phyloP scores from a whole-genome alignment of 2,329 filamentous ascomycete species.

The Epichloe elymi region DNA sequence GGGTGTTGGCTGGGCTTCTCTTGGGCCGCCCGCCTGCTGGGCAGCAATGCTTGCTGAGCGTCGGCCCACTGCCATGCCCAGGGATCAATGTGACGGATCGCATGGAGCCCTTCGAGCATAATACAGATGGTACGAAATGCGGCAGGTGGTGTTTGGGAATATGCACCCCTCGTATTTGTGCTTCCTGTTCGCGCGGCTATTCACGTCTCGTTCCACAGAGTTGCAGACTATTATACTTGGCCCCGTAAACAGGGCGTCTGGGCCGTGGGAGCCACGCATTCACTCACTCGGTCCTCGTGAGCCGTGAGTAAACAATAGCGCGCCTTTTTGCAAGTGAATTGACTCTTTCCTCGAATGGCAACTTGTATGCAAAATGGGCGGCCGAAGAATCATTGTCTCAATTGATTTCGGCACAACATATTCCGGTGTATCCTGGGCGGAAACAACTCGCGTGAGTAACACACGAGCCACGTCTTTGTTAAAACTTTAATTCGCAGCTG shows the following conservation, averaged over 20 bases:
- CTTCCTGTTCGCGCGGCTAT: too few species aligned
- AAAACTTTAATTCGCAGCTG: too few species aligned
- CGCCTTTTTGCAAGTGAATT: too few species aligned
- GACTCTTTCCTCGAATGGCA: background rate
- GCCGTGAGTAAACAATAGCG: too few species aligned
- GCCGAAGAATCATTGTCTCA: constrained; percentile 34
- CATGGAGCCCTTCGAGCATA: background rate
- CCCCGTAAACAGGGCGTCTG: too few species aligned
- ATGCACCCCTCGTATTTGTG: too few species aligned
- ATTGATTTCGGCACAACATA: constrained; percentile 46
- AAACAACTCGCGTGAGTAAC: constrained; percentile 24
- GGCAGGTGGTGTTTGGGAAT: too few species aligned
- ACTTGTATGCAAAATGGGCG: constrained; percentile 13
- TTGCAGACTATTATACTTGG: too few species aligned
- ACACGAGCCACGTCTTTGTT: background rate
- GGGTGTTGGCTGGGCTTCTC: background rate
- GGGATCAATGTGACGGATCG: background rate
- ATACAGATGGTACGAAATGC: too few species aligned
- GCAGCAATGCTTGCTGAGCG: constrained; percentile 4
- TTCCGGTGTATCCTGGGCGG: constrained; percentile 40
- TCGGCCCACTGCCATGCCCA: constrained; percentile 3
- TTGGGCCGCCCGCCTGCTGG: background rate
- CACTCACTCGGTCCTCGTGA: too few species aligned
- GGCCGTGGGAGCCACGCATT: too few species aligned
- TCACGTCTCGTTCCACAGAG: too few species aligned